Percentiles rank a stretch among this genome's conserved stretches.
These are phyloP conservation scores for Cicer judaicum DNA, from an alignment of 306 rosid species.

Conservation along the genomic window DNA sequence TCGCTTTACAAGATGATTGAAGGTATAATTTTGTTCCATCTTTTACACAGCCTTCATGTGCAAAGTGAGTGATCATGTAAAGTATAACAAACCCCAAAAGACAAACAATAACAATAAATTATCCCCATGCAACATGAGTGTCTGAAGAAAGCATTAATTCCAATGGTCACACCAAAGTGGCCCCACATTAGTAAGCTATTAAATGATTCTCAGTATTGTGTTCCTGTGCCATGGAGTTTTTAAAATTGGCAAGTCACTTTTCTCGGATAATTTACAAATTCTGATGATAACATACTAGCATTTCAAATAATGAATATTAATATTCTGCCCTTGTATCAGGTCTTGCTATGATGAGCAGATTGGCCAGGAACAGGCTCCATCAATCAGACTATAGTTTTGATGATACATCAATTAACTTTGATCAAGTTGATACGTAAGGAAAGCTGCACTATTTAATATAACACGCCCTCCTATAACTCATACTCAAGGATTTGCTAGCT, in stretches of 20 bases:
- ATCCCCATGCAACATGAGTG: slow-evolving; percentile 9
- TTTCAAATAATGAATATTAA: slow-evolving; percentile 6
- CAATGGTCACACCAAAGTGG: slow-evolving; percentile 19
- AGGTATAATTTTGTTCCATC: slow-evolving; percentile 57
- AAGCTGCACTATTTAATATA: slow-evolving; percentile 24
- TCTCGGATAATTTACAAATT: slow-evolving; percentile 23
- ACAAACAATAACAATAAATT: background rate
- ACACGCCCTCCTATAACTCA: background rate
- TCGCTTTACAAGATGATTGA: slow-evolving; percentile 86
- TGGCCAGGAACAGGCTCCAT: slow-evolving; percentile 69
- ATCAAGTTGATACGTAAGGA: slow-evolving; percentile 58
- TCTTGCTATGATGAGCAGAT: slow-evolving; percentile 79
- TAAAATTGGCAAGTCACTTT: background rate
- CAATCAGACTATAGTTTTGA: slow-evolving; percentile 60
- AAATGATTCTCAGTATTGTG: background rate
- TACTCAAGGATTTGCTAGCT: background rate
- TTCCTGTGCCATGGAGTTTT: background rate
- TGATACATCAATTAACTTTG: slow-evolving; percentile 70
- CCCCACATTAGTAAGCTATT: background rate
- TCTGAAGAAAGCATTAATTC: slow-evolving; percentile 17
- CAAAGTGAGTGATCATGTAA: background rate
- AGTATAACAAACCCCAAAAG: background rate
- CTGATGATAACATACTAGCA: background rate
- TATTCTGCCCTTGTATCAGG: slow-evolving; percentile 53
- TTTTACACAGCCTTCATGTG: slow-evolving; percentile 25